Evolutionary conservation across 2,329 filamentous ascomycete genomes (phyloP), one percentile per base, ranked within the genome.

Genomic region (Pseudogymnoascus sp.): DNA sequence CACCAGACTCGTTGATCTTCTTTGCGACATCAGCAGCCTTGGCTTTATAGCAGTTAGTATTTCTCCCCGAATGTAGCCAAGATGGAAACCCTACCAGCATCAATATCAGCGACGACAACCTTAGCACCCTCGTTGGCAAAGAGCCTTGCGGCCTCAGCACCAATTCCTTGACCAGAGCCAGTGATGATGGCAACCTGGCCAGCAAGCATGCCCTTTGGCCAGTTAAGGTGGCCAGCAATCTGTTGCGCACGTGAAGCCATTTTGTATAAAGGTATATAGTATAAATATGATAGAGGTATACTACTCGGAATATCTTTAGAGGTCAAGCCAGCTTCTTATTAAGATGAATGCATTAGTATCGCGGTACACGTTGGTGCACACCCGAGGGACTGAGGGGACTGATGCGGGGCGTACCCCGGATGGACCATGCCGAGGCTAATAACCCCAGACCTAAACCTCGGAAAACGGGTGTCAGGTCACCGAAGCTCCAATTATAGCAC

Each of bases 41-140:
- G 50, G 80, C 86, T 89, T 7, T 33, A 70, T 2, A n/a, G 14
- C 2, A n/a, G 60, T 70, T 59, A 70, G 63, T 25, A 61, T 54
- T 3, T 36, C 30, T 16, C 57, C 58, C 69, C 61, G 30, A 60
- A 14, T 4, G 54, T 11, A 35, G n/a, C 12, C 47, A 30, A 16
- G 39, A 6, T 57, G 30, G 28, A 3, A 35, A 59, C 12, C 80
- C 63, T 71, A 89, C 87, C 77, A 36, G 75, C 83, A 74, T 96
- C 92, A 63, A 96, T 90, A 75, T 96, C 92, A 22, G 89, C 87
- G 50, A 96, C 79, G 9, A 96, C 79, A 0, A 96, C 90, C 72
- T 87, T 91, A 14, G 91, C 90, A 22, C 92, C 92, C 74, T 96
- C 90, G 63, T 92, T 93, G 11, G 90, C 90, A 70, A 96, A 95